Conservation (phyloP, 768 basidiomycete species). For the Pleurotus sapidus region DNA sequence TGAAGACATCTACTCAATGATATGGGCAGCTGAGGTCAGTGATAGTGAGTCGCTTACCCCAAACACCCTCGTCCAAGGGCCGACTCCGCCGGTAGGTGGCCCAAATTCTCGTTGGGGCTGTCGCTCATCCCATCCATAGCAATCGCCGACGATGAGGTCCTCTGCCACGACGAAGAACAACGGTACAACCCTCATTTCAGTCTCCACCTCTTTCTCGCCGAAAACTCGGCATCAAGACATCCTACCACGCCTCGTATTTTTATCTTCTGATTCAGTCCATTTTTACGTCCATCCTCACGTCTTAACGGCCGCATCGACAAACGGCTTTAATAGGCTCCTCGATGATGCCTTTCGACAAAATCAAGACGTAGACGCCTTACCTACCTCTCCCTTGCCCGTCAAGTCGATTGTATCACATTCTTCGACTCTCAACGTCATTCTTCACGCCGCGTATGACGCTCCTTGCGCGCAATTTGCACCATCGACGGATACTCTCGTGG, state of each 20-base stretch:
- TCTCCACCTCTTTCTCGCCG: conserved; percentile 28
- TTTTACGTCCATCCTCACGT: conserved; percentile 54
- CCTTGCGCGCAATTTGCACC: conserved; percentile 53
- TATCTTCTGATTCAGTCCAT: conserved; percentile 58
- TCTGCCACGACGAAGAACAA: not conserved
- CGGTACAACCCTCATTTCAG: conserved; percentile 5
- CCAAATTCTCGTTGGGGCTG: too few relatives aligned
- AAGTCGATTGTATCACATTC: conserved; percentile 43
- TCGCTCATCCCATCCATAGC: too few relatives aligned
- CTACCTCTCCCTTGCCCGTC: conserved; percentile 22
- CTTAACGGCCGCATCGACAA: conserved; percentile 41
- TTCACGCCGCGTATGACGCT: conserved; percentile 51
- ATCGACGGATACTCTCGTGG: conserved; percentile 40
- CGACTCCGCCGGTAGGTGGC: too few relatives aligned
- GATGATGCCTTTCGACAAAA: not conserved
- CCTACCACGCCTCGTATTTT: conserved; percentile 31
- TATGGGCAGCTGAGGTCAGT: too few relatives aligned
- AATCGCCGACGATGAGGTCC: too few relatives aligned
- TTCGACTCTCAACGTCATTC: conserved; percentile 47
- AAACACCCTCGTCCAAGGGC: too few relatives aligned
- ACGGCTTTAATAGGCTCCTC: conserved; percentile 42
- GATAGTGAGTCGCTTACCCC: too few relatives aligned
- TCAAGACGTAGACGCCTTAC: not conserved
- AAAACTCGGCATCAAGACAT: conserved; percentile 8
- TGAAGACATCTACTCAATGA: too few relatives aligned